A percentile compares a stretch with the other conserved stretches of the same genome.
Conservation (phyloP, 768 basidiomycete genomes). For the Candolleomyces efflorescens region DNA sequence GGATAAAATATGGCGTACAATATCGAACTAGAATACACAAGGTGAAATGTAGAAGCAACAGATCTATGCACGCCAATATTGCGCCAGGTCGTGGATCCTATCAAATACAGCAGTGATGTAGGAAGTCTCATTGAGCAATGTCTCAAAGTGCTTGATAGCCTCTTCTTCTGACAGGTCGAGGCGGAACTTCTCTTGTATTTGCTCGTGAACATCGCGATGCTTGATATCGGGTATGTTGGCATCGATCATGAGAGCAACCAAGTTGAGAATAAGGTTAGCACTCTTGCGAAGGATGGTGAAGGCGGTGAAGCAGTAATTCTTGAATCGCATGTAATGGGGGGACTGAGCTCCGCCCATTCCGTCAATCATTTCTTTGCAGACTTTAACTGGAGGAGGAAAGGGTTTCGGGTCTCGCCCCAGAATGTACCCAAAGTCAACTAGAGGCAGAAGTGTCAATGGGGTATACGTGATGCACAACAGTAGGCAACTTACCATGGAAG, state of each 20-base stretch:
- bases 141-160: constrained; percentile 96
- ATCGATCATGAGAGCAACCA: constrained; percentile 96
- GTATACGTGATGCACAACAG: background rate
- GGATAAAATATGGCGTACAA: constrained; percentile 48
- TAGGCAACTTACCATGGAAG: constrained; percentile 72
- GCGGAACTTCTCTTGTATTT: constrained; percentile 96
- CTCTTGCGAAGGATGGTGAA: constrained; percentile 95
- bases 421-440: constrained; percentile 98
- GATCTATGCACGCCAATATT: constrained; percentile 76
- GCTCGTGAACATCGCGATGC: constrained; percentile 78
- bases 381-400: constrained; percentile 96
- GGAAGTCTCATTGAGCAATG: constrained; percentile 88
- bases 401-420: constrained; percentile 97
- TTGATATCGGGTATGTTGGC: constrained; percentile 98
- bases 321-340: constrained; percentile 94
- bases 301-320: constrained; percentile 95
- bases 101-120: constrained; percentile 93
- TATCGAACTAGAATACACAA: constrained; percentile 15
- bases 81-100: constrained; percentile 87
- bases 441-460: constrained; percentile 6
- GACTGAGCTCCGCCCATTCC: constrained; percentile 98
- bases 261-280: constrained; percentile 93
- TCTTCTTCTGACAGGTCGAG: constrained; percentile 94
- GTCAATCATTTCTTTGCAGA: constrained; percentile 99
- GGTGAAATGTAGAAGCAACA: background rate